Conservation (phyloP, 495 filamentous ascomycete species). For the Venustampulla echinocandica region DNA sequence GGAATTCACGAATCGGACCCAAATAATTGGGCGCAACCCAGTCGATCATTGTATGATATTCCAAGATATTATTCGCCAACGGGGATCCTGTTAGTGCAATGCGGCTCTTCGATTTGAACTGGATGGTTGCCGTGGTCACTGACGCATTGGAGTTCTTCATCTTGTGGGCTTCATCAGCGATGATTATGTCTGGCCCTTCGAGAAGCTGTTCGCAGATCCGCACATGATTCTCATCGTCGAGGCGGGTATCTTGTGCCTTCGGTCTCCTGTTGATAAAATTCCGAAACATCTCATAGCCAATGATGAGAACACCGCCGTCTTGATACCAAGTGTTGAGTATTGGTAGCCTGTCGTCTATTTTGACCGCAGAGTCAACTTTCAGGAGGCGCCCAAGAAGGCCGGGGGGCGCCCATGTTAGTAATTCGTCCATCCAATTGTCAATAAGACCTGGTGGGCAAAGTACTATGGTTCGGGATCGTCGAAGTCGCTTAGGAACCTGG, state of each 20-base stretch:
- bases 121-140: constrained; percentile 42
- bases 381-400: constrained; percentile 41
- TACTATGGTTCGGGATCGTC: constrained; percentile 55
- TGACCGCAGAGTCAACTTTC: constrained; percentile 33
- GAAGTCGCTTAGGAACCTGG: constrained; percentile 61
- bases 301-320: constrained; percentile 63
- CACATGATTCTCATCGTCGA: constrained; percentile 30
- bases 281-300: constrained; percentile 65
- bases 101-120: constrained; percentile 58
- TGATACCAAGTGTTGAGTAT: constrained; percentile 50
- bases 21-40: constrained; percentile 81
- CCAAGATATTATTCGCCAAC: constrained; percentile 68
- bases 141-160: constrained; percentile 54
- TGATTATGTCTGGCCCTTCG: constrained; percentile 59
- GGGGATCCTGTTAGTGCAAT: constrained; percentile 88
- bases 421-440: constrained; percentile 77
- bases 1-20: constrained; percentile 57
- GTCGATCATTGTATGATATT: constrained; percentile 80
- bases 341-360: constrained; percentile 28
- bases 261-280: constrained; percentile 19
- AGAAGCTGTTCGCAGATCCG: constrained; percentile 40
- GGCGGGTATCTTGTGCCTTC: constrained; percentile 15
- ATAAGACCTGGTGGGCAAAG: constrained; percentile 68
- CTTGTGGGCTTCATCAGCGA: constrained; percentile 80
- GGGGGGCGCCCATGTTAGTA: constrained; percentile 56